Evolutionary conservation across 228 moss, liverwort and hornwort genomes (phyloP).

Genomic region (Sphagnum fallax): DNA sequence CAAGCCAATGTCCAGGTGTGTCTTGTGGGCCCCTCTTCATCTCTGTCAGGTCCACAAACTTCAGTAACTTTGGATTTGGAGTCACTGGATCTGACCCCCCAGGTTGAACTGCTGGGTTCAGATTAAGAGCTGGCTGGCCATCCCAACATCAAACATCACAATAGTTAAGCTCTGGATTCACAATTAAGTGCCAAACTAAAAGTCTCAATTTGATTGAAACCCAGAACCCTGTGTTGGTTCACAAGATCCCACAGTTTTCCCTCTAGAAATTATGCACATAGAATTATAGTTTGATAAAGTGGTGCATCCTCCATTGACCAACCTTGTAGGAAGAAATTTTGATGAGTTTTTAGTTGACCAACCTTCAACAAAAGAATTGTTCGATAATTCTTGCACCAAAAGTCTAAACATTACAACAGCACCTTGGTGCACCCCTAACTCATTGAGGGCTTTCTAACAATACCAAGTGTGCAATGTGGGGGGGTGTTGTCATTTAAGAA

Average conservation of each 20-base stretch:
- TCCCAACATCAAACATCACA: background rate
- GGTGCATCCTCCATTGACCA: background rate
- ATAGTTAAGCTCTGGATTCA: background rate
- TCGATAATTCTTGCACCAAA: too few relatives aligned
- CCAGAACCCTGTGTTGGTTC: background rate
- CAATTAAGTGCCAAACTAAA: background rate
- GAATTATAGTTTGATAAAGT: background rate
- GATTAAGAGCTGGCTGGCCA: conserved; percentile 34
- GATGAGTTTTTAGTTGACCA: too few relatives aligned
- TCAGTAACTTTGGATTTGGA: conserved; percentile 56
- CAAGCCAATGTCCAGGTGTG: conserved; percentile 84
- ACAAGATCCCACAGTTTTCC: background rate
- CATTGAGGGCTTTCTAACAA: too few relatives aligned
- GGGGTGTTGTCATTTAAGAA: too few relatives aligned
- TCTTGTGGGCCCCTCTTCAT: conserved; percentile 87
- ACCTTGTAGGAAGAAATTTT: background rate
- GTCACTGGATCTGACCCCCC: conserved; percentile 47
- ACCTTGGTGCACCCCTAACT: too few relatives aligned
- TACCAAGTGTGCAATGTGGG: too few relatives aligned
- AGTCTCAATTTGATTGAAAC: background rate
- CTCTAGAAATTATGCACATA: background rate
- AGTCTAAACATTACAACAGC: too few relatives aligned
- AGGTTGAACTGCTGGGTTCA: conserved; percentile 52
- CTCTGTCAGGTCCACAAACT: conserved; percentile 81
- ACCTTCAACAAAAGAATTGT: too few relatives aligned